A percentile compares a stretch with the other conserved stretches of the same genome.
phyloP scores from a whole-genome alignment of 2,329 filamentous ascomycete genomes.

The Fusarium miscanthi region DNA sequence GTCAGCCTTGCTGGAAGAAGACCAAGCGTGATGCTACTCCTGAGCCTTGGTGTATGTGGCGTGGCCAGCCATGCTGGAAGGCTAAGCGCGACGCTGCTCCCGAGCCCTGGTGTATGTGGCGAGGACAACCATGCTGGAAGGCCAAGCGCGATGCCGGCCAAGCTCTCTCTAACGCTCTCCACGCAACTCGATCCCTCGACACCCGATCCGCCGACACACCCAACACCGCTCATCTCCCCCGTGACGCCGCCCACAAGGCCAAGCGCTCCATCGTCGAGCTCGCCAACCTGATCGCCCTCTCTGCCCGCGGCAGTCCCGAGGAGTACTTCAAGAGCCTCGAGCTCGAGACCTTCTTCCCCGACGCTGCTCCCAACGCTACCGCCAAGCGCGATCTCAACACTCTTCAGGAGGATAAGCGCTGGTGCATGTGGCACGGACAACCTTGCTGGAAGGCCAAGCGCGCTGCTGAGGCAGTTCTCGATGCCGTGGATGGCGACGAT shows the following conservation, averaged over 20 bases:
- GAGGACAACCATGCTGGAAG: slow-evolving; percentile 56
- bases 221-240: slow-evolving; percentile 43
- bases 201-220: slow-evolving; percentile 40
- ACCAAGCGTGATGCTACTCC: slow-evolving; percentile 32
- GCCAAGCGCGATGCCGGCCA: slow-evolving; percentile 54
- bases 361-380: slow-evolving; percentile 41
- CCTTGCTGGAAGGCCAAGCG: slow-evolving; percentile 54
- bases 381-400: slow-evolving; percentile 44
- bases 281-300: slow-evolving; percentile 50
- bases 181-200: slow-evolving; percentile 39
- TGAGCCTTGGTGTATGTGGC: slow-evolving; percentile 17
- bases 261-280: slow-evolving; percentile 54
- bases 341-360: slow-evolving; percentile 42
- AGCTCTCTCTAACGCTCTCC: slow-evolving; percentile 49
- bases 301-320: slow-evolving; percentile 44
- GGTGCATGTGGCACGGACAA: slow-evolving; percentile 48
- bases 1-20: slow-evolving; percentile 55
- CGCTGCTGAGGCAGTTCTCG: slow-evolving; percentile 42
- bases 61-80: slow-evolving; percentile 31
- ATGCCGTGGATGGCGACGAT: slow-evolving; percentile 45
- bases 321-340: slow-evolving; percentile 50
- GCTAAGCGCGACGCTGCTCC: slow-evolving; percentile 33
- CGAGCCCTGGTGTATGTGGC: slow-evolving; percentile 50
- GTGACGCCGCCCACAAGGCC: slow-evolving; percentile 52
- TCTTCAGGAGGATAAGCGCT: slow-evolving; percentile 36